phyloP scores from a whole-genome alignment of 2,329 filamentous ascomycete genomes.

The Xylaria digitata region DNA sequence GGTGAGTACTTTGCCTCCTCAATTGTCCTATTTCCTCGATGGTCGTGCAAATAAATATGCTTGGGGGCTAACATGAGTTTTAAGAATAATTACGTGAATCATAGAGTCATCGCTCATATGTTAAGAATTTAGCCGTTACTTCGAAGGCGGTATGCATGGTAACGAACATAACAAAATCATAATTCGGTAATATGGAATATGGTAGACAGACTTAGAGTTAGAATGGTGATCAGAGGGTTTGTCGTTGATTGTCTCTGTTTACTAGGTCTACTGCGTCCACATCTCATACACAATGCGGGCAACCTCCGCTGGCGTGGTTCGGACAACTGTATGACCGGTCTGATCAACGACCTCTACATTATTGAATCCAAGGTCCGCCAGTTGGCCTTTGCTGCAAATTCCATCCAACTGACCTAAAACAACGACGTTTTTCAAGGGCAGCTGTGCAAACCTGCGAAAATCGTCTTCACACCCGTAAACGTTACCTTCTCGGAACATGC shows the following conservation, averaged over 20 bases:
- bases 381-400: conserved; percentile 8
- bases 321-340: conserved; percentile 24
- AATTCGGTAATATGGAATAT: too few relatives aligned
- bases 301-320: conserved; percentile 18
- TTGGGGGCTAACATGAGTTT: too few relatives aligned
- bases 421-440: conserved; percentile 22
- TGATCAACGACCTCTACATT: conserved; percentile 17
- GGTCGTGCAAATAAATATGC: too few relatives aligned
- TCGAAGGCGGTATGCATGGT: too few relatives aligned
- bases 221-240: neutral
- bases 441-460: conserved; percentile 29
- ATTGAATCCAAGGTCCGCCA: conserved; percentile 20
- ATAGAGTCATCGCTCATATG: too few relatives aligned
- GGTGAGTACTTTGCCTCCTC: too few relatives aligned
- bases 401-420: conserved; percentile 25
- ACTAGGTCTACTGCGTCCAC: conserved; percentile 24
- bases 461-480: conserved; percentile 29
- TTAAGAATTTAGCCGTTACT: too few relatives aligned
- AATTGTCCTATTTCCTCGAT: too few relatives aligned
- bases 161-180: too few relatives aligned
- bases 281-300: conserved; percentile 27
- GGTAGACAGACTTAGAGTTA: too few relatives aligned
- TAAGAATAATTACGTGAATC: too few relatives aligned
- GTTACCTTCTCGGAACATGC: conserved; percentile 28
- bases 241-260: neutral